A percentile compares a stretch with the other conserved stretches of the same genome.
These are phyloP conservation scores for Ambrosia hybrid DNA, from an alignment of 140 eudicot species.

Conservation along the genomic window DNA sequence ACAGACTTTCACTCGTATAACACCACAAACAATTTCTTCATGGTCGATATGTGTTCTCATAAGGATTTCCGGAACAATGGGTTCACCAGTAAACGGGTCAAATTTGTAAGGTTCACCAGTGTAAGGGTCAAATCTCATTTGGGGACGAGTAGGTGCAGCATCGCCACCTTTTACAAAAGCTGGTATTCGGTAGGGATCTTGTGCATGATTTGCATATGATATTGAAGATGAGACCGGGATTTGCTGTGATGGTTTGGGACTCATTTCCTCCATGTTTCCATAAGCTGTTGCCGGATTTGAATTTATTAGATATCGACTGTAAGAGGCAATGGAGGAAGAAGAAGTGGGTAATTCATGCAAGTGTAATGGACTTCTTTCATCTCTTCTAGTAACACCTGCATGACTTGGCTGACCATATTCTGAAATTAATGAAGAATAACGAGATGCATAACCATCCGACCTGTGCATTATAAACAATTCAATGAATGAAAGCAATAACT, in stretches of 20 bases:
- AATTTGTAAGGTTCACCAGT: conserved; percentile 92
- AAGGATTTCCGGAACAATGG: conserved; percentile 55
- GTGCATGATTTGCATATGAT: conserved; percentile 37
- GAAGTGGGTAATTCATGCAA: conserved; percentile 40
- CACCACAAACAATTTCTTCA: conserved; percentile 10
- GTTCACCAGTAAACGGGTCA: conserved; percentile 96
- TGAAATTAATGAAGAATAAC: conserved; percentile 45
- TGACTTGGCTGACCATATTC: conserved; percentile 53
- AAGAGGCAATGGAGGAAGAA: conserved; percentile 31
- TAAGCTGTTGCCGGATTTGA: conserved; percentile 25
- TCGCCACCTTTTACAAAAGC: conserved; percentile 27
- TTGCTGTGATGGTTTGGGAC: conserved; percentile 39
- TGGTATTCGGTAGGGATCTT: conserved; percentile 37
- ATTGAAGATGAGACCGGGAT: conserved; percentile 38
- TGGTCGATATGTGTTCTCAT: conserved; percentile 37
- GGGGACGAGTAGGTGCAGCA: conserved; percentile 37
- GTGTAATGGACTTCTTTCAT: conserved; percentile 41
- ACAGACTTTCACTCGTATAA: neutral
- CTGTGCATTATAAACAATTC: conserved; percentile 40
- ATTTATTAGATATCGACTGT: conserved; percentile 26
- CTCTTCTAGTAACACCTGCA: conserved; percentile 33
- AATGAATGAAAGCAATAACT: neutral
- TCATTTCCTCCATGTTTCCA: conserved; percentile 50
- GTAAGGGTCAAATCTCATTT: conserved; percentile 82
- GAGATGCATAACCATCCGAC: conserved; percentile 47